A percentile compares a stretch with the other conserved stretches of the same genome.
These are phyloP conservation scores for Colletotrichum destructivum DNA, from an alignment of 2,329 filamentous ascomycete species.

Conservation along the genomic window DNA sequence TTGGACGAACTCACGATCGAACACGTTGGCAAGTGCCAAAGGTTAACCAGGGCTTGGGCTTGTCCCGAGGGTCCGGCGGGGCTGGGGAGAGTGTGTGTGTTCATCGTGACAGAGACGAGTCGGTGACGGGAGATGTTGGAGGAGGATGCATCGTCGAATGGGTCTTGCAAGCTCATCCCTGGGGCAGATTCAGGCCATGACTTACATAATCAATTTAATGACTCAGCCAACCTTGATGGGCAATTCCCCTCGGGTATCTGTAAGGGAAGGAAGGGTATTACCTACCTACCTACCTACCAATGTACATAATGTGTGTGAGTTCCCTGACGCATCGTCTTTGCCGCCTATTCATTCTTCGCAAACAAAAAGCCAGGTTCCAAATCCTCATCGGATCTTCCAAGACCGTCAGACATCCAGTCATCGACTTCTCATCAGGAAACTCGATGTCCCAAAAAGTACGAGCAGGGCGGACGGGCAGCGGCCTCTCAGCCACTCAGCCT, in stretches of 20 bases:
- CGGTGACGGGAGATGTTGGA: conserved; percentile 1
- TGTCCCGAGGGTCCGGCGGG: conserved; percentile 20
- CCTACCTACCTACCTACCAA: no score
- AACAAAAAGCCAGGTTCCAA: no score
- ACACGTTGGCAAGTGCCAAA: conserved; percentile 16
- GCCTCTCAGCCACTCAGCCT: conserved; percentile 38
- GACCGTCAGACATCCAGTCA: not conserved
- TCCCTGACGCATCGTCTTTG: no score
- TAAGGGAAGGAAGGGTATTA: not conserved
- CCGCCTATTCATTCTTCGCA: no score
- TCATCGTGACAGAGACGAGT: conserved; percentile 18
- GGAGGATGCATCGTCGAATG: not conserved
- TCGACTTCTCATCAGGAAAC: not conserved
- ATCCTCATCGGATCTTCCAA: not conserved
- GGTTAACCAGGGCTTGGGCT: conserved; percentile 19
- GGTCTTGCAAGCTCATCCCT: conserved; percentile 11
- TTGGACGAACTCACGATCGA: conserved; percentile 18
- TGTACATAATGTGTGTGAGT: no score
- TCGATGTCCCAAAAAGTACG: not conserved
- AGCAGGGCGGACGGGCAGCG: conserved; percentile 30
- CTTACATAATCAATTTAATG: not conserved
- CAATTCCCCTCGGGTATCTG: not conserved
- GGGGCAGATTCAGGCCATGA: not conserved
- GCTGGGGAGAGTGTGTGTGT: not conserved
- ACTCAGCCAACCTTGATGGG: not conserved